Conservation (phyloP, 2,329 filamentous ascomycete genomes). For the Cercospora beticola region DNA sequence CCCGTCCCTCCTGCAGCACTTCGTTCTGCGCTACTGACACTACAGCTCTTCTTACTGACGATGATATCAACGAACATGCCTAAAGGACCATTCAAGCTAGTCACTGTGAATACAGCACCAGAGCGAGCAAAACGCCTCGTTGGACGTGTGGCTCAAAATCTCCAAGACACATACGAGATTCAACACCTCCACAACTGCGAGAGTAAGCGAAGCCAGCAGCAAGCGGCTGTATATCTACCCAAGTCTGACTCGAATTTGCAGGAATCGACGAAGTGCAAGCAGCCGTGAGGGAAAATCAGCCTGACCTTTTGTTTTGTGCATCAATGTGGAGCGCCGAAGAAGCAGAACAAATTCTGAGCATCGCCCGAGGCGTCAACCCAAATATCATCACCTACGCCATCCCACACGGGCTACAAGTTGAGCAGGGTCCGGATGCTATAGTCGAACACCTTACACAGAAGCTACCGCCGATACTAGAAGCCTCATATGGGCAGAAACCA, state of each 20-base stretch:
- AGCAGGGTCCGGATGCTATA: conserved; percentile 56
- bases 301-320: conserved; percentile 56
- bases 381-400: conserved; percentile 55
- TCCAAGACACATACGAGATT: conserved; percentile 65
- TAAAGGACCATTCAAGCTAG: conserved; percentile 59
- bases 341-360: conserved; percentile 46
- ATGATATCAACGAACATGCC: conserved; percentile 20
- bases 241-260: background rate
- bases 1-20: background rate
- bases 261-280: conserved; percentile 47
- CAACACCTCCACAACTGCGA: conserved; percentile 62
- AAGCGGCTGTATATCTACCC: background rate
- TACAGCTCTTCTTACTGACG: background rate
- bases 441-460: conserved; percentile 49
- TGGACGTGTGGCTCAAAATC: conserved; percentile 59
- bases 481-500: background rate
- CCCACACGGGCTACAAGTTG: conserved; percentile 55
- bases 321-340: conserved; percentile 59
- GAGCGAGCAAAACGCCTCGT: conserved; percentile 64
- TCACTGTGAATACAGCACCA: conserved; percentile 68
- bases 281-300: conserved; percentile 54
- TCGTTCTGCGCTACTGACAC: background rate
- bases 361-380: conserved; percentile 48
- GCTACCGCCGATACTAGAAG: background rate
- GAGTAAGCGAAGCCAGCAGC: conserved; percentile 45